Conservation (phyloP, 371 early-diverging fungal species). For the Mucor piriformis region DNA sequence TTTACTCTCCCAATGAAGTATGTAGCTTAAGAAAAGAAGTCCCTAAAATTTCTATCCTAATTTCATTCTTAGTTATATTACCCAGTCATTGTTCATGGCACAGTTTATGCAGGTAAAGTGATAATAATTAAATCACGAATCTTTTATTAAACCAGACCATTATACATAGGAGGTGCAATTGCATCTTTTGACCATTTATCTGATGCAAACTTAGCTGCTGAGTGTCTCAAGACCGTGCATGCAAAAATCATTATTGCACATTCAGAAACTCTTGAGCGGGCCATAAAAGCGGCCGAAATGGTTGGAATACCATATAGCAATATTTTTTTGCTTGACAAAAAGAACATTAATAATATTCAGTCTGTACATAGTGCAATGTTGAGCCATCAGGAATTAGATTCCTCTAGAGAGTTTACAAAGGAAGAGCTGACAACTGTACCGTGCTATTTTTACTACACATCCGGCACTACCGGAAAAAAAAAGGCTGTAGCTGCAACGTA, state of each 20-base stretch:
- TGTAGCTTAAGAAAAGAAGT: background rate
- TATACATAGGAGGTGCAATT: constrained; percentile 56
- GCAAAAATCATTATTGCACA: constrained; percentile 46
- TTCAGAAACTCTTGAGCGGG: constrained; percentile 36
- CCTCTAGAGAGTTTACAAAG: constrained; percentile 6
- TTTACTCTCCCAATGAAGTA: constrained; percentile 61
- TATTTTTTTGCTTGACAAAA: constrained; percentile 57
- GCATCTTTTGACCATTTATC: constrained; percentile 64
- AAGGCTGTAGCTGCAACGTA: constrained; percentile 21
- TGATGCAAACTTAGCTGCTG: constrained; percentile 58
- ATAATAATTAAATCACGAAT: too few species aligned
- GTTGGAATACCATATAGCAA: constrained; percentile 47
- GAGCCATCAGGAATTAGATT: constrained; percentile 4
- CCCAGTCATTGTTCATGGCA: constrained; percentile 5
- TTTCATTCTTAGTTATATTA: constrained; percentile 25
- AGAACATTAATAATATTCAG: constrained; percentile 23
- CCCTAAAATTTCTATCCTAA: background rate
- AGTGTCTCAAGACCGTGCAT: constrained; percentile 64
- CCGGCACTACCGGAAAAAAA: constrained; percentile 37
- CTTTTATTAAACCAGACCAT: background rate
- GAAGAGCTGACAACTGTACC: constrained; percentile 16
- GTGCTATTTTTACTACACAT: constrained; percentile 29
- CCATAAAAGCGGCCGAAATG: constrained; percentile 50
- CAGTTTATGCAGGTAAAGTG: background rate
- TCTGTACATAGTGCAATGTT: constrained; percentile 24